Base-by-base conservation (phyloP, 345 rosid genomes). In the Limnanthes douglasii region DNA sequence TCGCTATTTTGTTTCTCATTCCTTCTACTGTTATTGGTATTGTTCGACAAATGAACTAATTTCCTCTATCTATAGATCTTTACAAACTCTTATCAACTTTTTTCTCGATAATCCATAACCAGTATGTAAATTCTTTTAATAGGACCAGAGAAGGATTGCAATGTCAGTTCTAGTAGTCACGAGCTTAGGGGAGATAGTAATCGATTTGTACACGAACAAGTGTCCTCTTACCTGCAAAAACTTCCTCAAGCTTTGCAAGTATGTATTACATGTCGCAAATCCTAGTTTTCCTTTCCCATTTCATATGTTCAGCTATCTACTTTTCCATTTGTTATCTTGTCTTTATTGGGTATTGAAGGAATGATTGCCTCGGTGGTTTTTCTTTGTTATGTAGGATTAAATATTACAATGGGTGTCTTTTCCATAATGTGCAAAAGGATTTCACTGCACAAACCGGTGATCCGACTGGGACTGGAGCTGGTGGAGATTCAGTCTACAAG, bases 221-320 rank as follows among this genome's bases (percentile, higher is more conserved):
- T 90, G 98, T 31, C 95, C 92, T 2, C 50, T 90, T 20, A 84
- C 95, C 27, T 70, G 67, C 72, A 84, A 90, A 50, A 90, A 77
- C 59, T 84, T 90, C 62, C 61, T 90, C 62, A 90, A 90, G 69
- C 94, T 90, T 46, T 90, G 98, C 96, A 84, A 64, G 97, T 70
- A 22, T 40, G 55, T 29, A 1, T 18, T n/a, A n/a, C n/a, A n/a
- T 33, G 3, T 4, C 8, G 0, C 18, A 20, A 6, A 13, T 5
- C 4, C 28, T 29, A 8, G 5, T 15, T 5, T n/a, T 13, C 14
- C 16, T 5, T 33, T 30, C 18, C 32, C 9, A 31, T 14, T 28
- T 17, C 46, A 9, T 52, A 10, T 1, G 12, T 0, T 21, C 41
- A 9, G 11, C 17, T 1, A 23, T 4, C 4, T 16, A 4, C 22